Evolutionary conservation across 805 yeast genomes (phyloP).

Genomic region (Myxozyma vanderwaltii): DNA sequence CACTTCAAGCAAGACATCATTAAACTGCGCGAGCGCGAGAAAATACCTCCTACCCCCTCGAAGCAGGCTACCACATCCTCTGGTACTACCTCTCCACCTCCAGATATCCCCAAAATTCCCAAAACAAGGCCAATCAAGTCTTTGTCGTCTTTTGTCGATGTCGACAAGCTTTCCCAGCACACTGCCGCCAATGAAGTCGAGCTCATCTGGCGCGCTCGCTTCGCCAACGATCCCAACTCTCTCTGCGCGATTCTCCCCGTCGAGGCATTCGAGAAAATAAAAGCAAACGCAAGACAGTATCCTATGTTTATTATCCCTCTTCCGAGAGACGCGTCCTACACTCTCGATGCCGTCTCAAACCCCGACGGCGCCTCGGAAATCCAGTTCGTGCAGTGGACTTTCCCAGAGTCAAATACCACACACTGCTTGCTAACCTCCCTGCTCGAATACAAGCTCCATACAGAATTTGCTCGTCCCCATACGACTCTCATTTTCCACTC

Average conservation of each 20-base stretch:
- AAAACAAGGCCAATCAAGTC: slow-evolving; percentile 57
- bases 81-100: neutral
- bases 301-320: slow-evolving; percentile 90
- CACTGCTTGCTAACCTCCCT: slow-evolving; percentile 90
- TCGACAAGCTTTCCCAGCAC: slow-evolving; percentile 62
- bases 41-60: slow-evolving; percentile 37
- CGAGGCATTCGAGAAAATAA: slow-evolving; percentile 63
- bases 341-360: slow-evolving; percentile 7
- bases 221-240: slow-evolving; percentile 59
- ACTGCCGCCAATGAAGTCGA: slow-evolving; percentile 62
- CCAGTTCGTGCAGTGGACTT: slow-evolving; percentile 92
- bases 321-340: slow-evolving; percentile 55
- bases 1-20: slow-evolving; percentile 64
- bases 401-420: slow-evolving; percentile 77
- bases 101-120: slow-evolving; percentile 40
- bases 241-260: slow-evolving; percentile 66
- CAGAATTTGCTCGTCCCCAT: slow-evolving; percentile 92
- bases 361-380: slow-evolving; percentile 58
- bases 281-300: slow-evolving; percentile 64
- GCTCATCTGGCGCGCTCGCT: slow-evolving; percentile 86
- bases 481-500: slow-evolving; percentile 86
- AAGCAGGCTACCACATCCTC: slow-evolving; percentile 31
- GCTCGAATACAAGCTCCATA: slow-evolving; percentile 87
- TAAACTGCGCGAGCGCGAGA: slow-evolving; percentile 52
- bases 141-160: slow-evolving; percentile 67